These are phyloP conservation scores for Aspergillus nidulans DNA, from an alignment of 495 filamentous ascomycete species.

Conservation along the genomic window DNA sequence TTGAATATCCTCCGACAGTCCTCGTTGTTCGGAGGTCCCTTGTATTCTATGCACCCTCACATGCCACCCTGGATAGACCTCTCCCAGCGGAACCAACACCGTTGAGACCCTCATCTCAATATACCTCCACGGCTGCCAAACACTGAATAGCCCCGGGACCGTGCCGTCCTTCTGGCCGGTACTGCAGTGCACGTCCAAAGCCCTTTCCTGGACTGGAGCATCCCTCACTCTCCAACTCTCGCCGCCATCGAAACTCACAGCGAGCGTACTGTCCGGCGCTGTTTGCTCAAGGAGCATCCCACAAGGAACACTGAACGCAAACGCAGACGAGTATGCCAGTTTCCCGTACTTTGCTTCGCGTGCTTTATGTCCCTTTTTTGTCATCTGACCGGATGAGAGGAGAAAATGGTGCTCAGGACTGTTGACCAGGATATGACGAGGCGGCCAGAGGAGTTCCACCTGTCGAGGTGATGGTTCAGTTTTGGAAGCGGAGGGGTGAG, in stretches of 20 bases:
- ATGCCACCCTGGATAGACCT: slow-evolving; percentile 16
- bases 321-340: slow-evolving; percentile 65
- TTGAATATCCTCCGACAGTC: neutral
- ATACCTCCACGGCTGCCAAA: slow-evolving; percentile 15
- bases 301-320: slow-evolving; percentile 48
- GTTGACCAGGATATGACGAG: slow-evolving; percentile 42
- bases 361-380: slow-evolving; percentile 53
- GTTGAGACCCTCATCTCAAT: slow-evolving; percentile 10
- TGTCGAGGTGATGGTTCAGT: neutral
- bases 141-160: neutral
- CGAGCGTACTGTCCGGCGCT: slow-evolving; percentile 16
- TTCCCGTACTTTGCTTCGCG: slow-evolving; percentile 71
- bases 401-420: slow-evolving; percentile 17
- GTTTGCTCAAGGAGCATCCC: slow-evolving; percentile 10
- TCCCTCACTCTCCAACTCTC: slow-evolving; percentile 9
- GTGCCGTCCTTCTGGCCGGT: neutral
- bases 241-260: slow-evolving; percentile 5
- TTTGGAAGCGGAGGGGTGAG: slow-evolving; percentile 15
- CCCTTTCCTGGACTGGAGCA: neutral
- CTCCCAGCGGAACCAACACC: slow-evolving; percentile 6
- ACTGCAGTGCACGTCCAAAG: neutral
- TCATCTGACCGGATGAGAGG: slow-evolving; percentile 18
- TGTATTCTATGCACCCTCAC: slow-evolving; percentile 9
- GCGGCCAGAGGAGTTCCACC: slow-evolving; percentile 24
- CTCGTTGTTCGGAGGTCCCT: neutral